These are phyloP conservation scores for Daldinia sp. DNA, from an alignment of 2,329 filamentous ascomycete genomes.

Conservation along the genomic window DNA sequence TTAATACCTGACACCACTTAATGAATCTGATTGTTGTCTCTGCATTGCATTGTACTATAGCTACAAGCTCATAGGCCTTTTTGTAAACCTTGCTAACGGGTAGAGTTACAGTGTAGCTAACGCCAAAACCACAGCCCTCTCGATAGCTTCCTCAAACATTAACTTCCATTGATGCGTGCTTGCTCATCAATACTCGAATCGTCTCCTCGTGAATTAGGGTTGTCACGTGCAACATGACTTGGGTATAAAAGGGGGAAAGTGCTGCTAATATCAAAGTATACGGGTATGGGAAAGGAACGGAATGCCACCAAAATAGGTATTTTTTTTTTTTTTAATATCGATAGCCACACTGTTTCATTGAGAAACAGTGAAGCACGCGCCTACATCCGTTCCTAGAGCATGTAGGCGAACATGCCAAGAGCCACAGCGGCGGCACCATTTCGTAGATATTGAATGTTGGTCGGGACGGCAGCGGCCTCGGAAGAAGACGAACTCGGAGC, in stretches of 20 bases:
- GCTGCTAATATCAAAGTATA: slow-evolving; percentile 33
- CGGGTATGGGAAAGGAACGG: slow-evolving; percentile 38
- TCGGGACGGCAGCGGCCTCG: slow-evolving; percentile 40
- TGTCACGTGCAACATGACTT: slow-evolving; percentile 38
- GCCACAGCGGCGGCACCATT: slow-evolving; percentile 60
- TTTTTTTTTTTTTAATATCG: background rate
- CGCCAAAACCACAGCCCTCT: slow-evolving; percentile 22
- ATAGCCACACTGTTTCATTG: slow-evolving; percentile 4
- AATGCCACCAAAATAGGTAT: slow-evolving; percentile 21
- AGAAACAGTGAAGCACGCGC: slow-evolving; percentile 7
- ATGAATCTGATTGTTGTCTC: slow-evolving; percentile 31
- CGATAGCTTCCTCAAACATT: slow-evolving; percentile 29
- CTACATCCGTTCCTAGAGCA: slow-evolving; percentile 52
- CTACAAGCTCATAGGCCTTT: slow-evolving; percentile 10
- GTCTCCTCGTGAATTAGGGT: slow-evolving; percentile 42
- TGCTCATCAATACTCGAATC: slow-evolving; percentile 40
- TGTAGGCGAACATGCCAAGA: slow-evolving; percentile 60
- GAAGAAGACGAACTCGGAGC: slow-evolving; percentile 40
- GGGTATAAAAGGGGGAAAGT: slow-evolving; percentile 17
- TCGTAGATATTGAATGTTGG: slow-evolving; percentile 48
- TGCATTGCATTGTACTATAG: slow-evolving; percentile 28
- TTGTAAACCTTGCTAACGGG: slow-evolving; percentile 3
- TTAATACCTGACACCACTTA: background rate
- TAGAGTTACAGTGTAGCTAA: slow-evolving; percentile 4
- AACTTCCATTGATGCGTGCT: slow-evolving; percentile 28